Base-by-base conservation (phyloP, 148 eudicot genomes). In the Pouteria glomerata region DNA sequence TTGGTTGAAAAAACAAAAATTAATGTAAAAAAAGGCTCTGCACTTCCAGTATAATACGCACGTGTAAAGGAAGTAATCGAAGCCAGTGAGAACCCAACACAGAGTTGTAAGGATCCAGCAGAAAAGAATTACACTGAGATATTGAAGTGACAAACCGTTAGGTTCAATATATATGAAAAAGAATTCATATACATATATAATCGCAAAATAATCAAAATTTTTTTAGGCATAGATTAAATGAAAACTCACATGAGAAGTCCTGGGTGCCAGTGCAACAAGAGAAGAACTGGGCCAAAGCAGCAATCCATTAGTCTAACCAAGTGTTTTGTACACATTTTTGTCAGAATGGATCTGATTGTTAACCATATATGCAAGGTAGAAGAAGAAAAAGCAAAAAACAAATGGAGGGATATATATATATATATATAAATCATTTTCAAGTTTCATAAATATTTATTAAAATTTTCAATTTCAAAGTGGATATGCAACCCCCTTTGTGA, bases 61-160 rank as follows among this genome's bases (percentile, higher is more conserved):
- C 94, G 70, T 86, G 51, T 86, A 81, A 61, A 82, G 63, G 71
- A 88, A 86, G 84, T 79, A 88, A 80, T 90, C 89, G 3, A 85
- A 57, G 56, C 96, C 96, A 0, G 96, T 82, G 15, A 90, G 63
- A 74, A 73, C 64, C 96, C 96, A 90, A 61, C 83, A 81, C 12
- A 88, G 75, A 57, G 81, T 80, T 44, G 92, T 75, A 55, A 83
- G 75, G 66, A 84, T 82, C 92, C 95, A 89, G 77, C 86, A 87
- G 44, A 78, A 52, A 57, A 87, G 70, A 11, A 85, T 82, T 15
- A 87, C 44, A 23, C 95, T 89, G 85, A 67, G 34, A n/a, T n/a
- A 72, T 19, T 12, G n/a, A 41, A 26, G 16, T 18, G 18, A 34
- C n/a, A 39, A 10, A n/a, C 30, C 8, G 26, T 2, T 27, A 45